Evolutionary conservation across 108 stramenopile species (phyloP).

Genomic region (Pseudonitzschia multiseries): DNA sequence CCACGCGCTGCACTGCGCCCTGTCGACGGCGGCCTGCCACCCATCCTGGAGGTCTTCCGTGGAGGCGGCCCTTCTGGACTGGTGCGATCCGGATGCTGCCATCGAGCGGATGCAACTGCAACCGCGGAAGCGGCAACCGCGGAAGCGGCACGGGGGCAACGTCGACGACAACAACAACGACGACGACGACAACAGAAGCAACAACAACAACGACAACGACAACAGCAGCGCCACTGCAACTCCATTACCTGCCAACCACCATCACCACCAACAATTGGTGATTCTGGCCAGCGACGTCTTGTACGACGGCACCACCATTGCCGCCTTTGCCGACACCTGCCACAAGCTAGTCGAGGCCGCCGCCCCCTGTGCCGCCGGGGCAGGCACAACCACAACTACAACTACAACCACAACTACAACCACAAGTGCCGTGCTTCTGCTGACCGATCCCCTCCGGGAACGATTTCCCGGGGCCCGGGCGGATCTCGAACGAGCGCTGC

Average conservation of each 20-base stretch:
- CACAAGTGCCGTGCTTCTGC: background rate
- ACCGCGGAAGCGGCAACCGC: no score
- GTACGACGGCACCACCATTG: slow-evolving; percentile 17
- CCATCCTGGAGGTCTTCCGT: slow-evolving; percentile 17
- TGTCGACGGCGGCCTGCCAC: slow-evolving; percentile 45
- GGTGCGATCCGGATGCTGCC: background rate
- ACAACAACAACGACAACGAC: no score
- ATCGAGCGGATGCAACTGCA: background rate
- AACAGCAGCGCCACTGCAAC: no score
- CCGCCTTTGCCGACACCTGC: slow-evolving; percentile 7
- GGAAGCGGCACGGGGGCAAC: no score
- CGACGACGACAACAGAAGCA: no score
- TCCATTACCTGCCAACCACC: no score
- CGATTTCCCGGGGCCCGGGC: background rate
- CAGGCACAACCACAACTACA: no score
- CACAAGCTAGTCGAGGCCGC: background rate
- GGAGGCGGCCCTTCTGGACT: background rate
- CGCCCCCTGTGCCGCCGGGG: no score
- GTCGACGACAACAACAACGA: no score
- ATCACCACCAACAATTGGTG: background rate
- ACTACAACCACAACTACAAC: no score
- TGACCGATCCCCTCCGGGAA: background rate
- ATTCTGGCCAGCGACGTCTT: slow-evolving; percentile 27
- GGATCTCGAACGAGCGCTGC: background rate
- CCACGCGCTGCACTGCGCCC: slow-evolving; percentile 50